Conservation (phyloP, 2,329 filamentous ascomycete species). For the Leptosphaerulina australis region DNA sequence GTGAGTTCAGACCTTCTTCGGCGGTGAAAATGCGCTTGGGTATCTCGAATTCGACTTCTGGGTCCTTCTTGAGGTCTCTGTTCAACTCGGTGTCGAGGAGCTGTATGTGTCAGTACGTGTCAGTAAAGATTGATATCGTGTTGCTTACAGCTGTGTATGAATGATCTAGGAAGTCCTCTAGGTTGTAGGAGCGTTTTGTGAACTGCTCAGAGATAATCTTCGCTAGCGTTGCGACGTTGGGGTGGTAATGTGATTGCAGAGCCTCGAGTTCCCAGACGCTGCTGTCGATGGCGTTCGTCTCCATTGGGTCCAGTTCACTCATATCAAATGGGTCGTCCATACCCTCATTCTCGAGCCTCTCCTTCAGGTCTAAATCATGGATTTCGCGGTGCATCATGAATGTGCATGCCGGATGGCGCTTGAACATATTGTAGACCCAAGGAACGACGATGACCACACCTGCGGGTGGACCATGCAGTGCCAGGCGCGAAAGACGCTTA, state of each 20-base stretch:
- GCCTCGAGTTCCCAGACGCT: constrained; percentile 94
- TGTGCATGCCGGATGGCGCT: constrained; percentile 84
- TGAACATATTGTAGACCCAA: constrained; percentile 94
- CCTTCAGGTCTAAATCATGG: constrained; percentile 63
- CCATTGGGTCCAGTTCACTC: constrained; percentile 79
- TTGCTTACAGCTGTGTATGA: constrained; percentile 78
- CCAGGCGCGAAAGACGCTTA: constrained; percentile 84
- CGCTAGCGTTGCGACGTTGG: constrained; percentile 91
- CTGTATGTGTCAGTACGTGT: constrained; percentile 48
- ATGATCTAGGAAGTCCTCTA: constrained; percentile 98
- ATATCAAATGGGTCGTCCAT: constrained; percentile 79
- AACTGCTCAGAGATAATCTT: constrained; percentile 97
- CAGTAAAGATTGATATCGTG: background rate
- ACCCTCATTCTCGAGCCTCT: constrained; percentile 65
- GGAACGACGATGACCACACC: constrained; percentile 89
- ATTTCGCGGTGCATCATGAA: constrained; percentile 91
- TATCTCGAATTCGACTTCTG: constrained; percentile 92
- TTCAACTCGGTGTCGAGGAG: constrained; percentile 83
- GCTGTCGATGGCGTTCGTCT: constrained; percentile 86
- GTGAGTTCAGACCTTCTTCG: constrained; percentile 38
- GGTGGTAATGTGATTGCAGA: constrained; percentile 91
- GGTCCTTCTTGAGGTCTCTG: constrained; percentile 82
- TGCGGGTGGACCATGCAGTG: constrained; percentile 85
- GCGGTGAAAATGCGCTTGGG: constrained; percentile 77
- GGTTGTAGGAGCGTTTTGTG: constrained; percentile 89